Percentiles rank a stretch among this genome's conserved stretches.
These are phyloP conservation scores for Penicillium palitans DNA, from an alignment of 2,329 filamentous ascomycete genomes.

Conservation along the genomic window DNA sequence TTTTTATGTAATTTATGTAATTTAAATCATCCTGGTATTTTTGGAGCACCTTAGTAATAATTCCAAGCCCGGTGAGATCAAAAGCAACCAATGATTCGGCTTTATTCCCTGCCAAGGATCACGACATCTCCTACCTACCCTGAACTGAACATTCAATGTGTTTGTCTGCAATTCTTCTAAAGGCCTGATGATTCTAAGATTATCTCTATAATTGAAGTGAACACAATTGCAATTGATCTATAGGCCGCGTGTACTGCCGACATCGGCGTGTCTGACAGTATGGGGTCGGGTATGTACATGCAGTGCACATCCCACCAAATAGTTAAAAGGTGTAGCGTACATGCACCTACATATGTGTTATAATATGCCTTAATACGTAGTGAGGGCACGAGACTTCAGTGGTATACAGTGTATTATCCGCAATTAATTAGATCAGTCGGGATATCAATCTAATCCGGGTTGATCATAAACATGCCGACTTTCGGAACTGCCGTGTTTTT, in stretches of 20 bases:
- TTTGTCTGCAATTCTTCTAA: background rate
- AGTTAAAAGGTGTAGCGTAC: background rate
- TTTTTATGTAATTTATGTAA: background rate
- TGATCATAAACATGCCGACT: conserved; percentile 8
- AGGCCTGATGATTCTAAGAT: background rate
- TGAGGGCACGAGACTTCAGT: background rate
- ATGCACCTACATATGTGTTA: background rate
- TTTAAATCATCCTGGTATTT: background rate
- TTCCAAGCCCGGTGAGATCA: background rate
- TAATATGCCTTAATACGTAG: background rate
- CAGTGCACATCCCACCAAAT: conserved; percentile 15
- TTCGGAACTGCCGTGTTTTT: conserved; percentile 4
- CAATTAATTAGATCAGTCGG: conserved; percentile 13
- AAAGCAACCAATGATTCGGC: background rate
- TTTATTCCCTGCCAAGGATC: conserved; percentile 7
- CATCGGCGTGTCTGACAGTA: conserved; percentile 18
- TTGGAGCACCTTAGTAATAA: background rate
- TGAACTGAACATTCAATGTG: background rate
- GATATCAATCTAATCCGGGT: conserved; percentile 10
- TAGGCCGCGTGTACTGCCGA: conserved; percentile 7
- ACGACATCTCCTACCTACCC: background rate
- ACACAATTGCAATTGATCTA: background rate
- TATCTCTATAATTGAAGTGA: background rate
- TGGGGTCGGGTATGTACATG: conserved; percentile 15
- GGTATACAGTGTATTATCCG: background rate